A percentile compares a stretch with the other conserved stretches of the same genome.
These are phyloP conservation scores for Pseudopyricularia javanii DNA, from an alignment of 2,329 filamentous ascomycete genomes.

Conservation along the genomic window DNA sequence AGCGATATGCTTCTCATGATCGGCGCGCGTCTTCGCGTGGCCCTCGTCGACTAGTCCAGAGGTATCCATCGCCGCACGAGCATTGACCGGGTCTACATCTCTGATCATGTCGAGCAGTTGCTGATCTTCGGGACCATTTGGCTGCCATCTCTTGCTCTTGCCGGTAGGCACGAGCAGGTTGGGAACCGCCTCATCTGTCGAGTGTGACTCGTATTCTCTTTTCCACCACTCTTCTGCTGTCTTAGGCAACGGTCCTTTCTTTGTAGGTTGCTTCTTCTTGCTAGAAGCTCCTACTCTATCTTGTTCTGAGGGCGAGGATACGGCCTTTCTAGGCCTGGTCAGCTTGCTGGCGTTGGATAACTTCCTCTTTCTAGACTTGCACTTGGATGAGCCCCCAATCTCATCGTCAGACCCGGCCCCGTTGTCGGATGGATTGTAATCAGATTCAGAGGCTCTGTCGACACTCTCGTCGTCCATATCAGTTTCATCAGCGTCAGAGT, in stretches of 20 bases:
- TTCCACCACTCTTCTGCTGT: conserved; percentile 1
- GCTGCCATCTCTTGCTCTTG: background rate
- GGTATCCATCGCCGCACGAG: conserved; percentile 1
- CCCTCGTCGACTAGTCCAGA: background rate
- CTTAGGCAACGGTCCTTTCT: background rate
- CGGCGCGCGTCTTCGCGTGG: background rate
- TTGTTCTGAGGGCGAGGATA: background rate
- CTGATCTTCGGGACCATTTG: background rate
- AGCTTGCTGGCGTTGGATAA: no score
- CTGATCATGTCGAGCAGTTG: conserved; percentile 1
- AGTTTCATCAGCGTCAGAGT: background rate
- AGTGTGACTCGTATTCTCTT: background rate
- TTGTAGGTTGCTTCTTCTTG: background rate
- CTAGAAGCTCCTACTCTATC: background rate
- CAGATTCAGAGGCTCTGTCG: no score
- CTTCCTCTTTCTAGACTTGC: background rate
- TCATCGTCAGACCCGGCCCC: background rate
- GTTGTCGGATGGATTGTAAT: no score
- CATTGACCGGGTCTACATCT: conserved; percentile 2
- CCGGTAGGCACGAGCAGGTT: background rate
- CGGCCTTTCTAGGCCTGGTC: background rate
- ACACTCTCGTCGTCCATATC: background rate
- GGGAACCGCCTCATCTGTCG: background rate
- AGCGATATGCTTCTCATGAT: background rate
- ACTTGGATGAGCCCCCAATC: background rate